Base-by-base conservation (phyloP, 257 asterid genomes). In the Phtheirospermum japonicum region DNA sequence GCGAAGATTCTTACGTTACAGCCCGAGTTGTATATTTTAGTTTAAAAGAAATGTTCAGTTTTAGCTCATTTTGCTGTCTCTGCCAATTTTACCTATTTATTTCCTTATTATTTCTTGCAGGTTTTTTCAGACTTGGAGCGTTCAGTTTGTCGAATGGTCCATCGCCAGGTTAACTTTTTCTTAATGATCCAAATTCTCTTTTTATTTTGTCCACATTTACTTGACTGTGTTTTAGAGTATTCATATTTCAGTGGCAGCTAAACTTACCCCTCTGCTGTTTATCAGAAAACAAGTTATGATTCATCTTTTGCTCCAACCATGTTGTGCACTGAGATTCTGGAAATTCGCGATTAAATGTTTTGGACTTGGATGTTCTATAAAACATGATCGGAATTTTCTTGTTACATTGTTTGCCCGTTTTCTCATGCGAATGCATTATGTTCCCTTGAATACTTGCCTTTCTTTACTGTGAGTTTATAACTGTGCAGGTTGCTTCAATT, bases 61-160 rank as follows among this genome's bases (percentile, higher is more conserved):
- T 33, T 4, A 20, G 43, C 14, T 37, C 37, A 14, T 42, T 20
- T 30, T 56, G 28, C 58, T 30, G 45, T 65, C 39, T 57, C 30
- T 4, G 50, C 55, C 67, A 11, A 57, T 12, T n/a, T 48, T 48
- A 26, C 26, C 17, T 39, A 1, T 50, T 43, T 30, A 30, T 66
- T 71, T 63, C 43, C 76, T 51, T 57, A 43, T 36, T 53, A 61
- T 61, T 54, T 14, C 37, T 58, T 78, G 71, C 85, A 93, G 99
- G 97, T 93, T 63, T 90, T 93, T 75, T 93, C 99, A 4, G 97
- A 93, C 82, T 79, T 93, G 94, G 99, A 93, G 85, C 97, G 99
- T 39, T 93, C 97, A 39, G 95, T 79, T 49, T 93, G 99, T 71
- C 86, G 97, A 66, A 93, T 93, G 99, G 88, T 90, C 76, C 99